Conservation (phyloP, 2,329 filamentous ascomycete species). For the Epichloe brachyelytri region DNA sequence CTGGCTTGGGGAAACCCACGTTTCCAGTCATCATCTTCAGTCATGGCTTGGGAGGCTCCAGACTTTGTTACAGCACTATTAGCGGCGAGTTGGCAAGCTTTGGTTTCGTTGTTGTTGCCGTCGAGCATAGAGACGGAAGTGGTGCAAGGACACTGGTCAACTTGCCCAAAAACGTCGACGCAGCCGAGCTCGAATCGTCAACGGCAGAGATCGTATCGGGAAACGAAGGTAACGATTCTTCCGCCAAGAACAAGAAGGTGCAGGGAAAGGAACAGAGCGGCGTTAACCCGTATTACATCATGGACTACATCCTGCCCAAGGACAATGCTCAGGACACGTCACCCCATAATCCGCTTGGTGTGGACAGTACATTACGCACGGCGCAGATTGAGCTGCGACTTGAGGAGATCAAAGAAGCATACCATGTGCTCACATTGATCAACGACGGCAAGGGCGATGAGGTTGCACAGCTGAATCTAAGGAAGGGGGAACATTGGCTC, state of each 20-base stretch:
- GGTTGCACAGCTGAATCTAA: slow-evolving; percentile 38
- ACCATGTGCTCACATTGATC: slow-evolving; percentile 41
- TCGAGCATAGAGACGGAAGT: slow-evolving; percentile 54
- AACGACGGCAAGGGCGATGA: slow-evolving; percentile 38
- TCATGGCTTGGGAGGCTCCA: slow-evolving; percentile 51
- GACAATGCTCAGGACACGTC: slow-evolving; percentile 35
- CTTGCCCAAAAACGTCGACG: slow-evolving; percentile 28
- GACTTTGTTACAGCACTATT: slow-evolving; percentile 48
- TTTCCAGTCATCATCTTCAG: slow-evolving; percentile 55
- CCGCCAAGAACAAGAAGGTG: slow-evolving; percentile 20
- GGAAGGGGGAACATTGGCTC: slow-evolving; percentile 43
- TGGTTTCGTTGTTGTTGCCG: slow-evolving; percentile 49
- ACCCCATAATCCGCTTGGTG: slow-evolving; percentile 43
- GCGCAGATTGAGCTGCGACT: slow-evolving; percentile 51
- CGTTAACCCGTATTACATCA: slow-evolving; percentile 28
- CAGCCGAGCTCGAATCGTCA: slow-evolving; percentile 17
- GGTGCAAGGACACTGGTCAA: slow-evolving; percentile 50
- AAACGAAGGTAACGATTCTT: slow-evolving; percentile 8
- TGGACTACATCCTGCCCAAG: slow-evolving; percentile 53
- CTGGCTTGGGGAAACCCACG: slow-evolving; percentile 23
- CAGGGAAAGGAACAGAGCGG: slow-evolving; percentile 14
- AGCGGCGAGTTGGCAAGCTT: slow-evolving; percentile 56
- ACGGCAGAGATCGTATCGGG: slow-evolving; percentile 14
- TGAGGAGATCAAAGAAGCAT: slow-evolving; percentile 52
- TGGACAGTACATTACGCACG: slow-evolving; percentile 44